Evolutionary conservation across 306 rosid genomes (phyloP).

Genomic region (Leucaena leucocephala): DNA sequence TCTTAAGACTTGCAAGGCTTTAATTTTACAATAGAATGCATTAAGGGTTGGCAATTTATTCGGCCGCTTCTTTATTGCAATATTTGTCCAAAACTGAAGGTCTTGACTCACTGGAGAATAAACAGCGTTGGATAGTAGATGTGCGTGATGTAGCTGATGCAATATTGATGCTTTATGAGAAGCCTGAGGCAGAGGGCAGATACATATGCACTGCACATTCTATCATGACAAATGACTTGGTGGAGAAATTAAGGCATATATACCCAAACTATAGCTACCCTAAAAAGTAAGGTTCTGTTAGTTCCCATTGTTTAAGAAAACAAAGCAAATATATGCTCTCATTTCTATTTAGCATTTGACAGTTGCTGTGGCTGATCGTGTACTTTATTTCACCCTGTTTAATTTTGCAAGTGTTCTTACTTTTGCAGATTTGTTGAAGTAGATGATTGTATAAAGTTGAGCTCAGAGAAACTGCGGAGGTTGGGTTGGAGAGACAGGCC

Average conservation of each 20-base stretch:
- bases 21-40: slow-evolving; percentile 1
- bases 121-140: slow-evolving; percentile 48
- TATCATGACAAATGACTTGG: slow-evolving; percentile 43
- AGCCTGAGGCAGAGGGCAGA: slow-evolving; percentile 72
- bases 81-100: slow-evolving; percentile 46
- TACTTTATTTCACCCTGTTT: slow-evolving; percentile 1
- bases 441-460: slow-evolving; percentile 22
- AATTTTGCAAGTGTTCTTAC: background rate
- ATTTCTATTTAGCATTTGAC: slow-evolving; percentile 8
- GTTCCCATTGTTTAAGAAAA: slow-evolving; percentile 24
- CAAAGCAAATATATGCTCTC: background rate
- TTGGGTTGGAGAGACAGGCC: slow-evolving; percentile 68
- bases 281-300: slow-evolving; percentile 52
- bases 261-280: slow-evolving; percentile 70
- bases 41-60: slow-evolving; percentile 5
- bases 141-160: slow-evolving; percentile 73
- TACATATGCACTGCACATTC: slow-evolving; percentile 55
- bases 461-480: slow-evolving; percentile 57
- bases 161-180: slow-evolving; percentile 65
- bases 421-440: slow-evolving; percentile 51
- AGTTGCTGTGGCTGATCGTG: background rate
- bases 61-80: background rate
- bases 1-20: slow-evolving; percentile 9
- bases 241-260: slow-evolving; percentile 55
- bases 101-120: slow-evolving; percentile 57